phyloP scores from a whole-genome alignment of 2,329 filamentous ascomycete species.

The Metarhizium anisopliae region DNA sequence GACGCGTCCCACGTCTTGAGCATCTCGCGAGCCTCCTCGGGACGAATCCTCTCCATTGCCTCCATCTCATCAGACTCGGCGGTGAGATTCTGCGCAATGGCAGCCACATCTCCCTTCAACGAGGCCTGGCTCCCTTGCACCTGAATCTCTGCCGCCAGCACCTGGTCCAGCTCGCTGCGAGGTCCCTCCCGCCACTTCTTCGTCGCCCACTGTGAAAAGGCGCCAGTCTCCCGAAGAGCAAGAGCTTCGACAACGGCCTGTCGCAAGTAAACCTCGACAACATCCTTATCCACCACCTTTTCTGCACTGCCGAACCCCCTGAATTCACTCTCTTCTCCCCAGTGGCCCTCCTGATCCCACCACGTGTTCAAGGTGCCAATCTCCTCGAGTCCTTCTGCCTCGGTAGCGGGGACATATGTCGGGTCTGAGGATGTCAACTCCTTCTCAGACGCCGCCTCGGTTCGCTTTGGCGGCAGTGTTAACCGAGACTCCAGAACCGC shows the following conservation, averaged over 20 bases:
- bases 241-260: slow-evolving; percentile 45
- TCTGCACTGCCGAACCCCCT: slow-evolving; percentile 31
- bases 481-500: slow-evolving; percentile 21
- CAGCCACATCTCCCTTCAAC: slow-evolving; percentile 27
- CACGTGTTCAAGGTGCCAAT: slow-evolving; percentile 38
- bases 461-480: slow-evolving; percentile 22
- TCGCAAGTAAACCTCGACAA: slow-evolving; percentile 39
- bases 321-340: slow-evolving; percentile 36
- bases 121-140: slow-evolving; percentile 31
- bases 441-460: slow-evolving; percentile 23
- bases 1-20: slow-evolving; percentile 38
- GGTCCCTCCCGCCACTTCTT: slow-evolving; percentile 25
- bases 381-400: slow-evolving; percentile 34
- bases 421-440: slow-evolving; percentile 21
- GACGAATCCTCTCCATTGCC: slow-evolving; percentile 16
- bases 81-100: slow-evolving; percentile 24
- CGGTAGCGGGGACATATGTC: slow-evolving; percentile 38
- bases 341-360: slow-evolving; percentile 47
- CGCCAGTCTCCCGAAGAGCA: slow-evolving; percentile 27
- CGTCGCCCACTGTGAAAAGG: slow-evolving; percentile 20
- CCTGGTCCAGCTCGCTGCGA: slow-evolving; percentile 23
- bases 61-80: slow-evolving; percentile 18
- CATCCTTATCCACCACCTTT: slow-evolving; percentile 31
- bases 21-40: slow-evolving; percentile 32
- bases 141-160: slow-evolving; percentile 28